Evolutionary conservation across 2,329 filamentous ascomycete genomes (phyloP), one percentile per base, ranked within the genome.

Genomic region (Pochonia chlamydosporia): DNA sequence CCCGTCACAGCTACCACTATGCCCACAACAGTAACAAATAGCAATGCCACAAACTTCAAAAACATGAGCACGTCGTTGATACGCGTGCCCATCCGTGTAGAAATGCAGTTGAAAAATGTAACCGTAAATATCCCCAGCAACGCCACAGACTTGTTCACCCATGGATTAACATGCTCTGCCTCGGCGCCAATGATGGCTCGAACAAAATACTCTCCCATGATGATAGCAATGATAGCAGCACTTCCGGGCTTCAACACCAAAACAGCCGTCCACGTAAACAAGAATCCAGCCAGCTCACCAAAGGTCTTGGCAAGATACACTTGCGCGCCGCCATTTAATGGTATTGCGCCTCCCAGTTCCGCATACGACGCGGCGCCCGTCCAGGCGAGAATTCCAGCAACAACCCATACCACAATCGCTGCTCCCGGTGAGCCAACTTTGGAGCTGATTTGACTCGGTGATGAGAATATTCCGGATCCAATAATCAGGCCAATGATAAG

Each of bases 181-280:
- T 96, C 89, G n/a, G 90, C 83, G 8, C 91, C 91, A 49, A 95
- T 85, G 37, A 87, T 78, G 13, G 90, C 91, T 40, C 90, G 79
- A 45, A 96, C 89, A n/a, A 96, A 73, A 62, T 99, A 99, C 68
- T 99, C 93, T 37, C 93, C 93, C 74, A 97, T 96, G 60, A 99
- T 96, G 56, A 99, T 96, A 54, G 92, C 80, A 54, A 99, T 89
- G 62, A 99, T 99, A 52, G 93, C 93, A 9, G 90, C 85, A 33
- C 88, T 87, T 3, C 93, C 93, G 1, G 93, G 93, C 69, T 96
- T 97, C 52, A 99, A 73, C 11, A 99, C 93, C 50, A 93, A 79
- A 14, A 97, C 89, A 1, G 93, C 91, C 44, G 89, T 90, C 93
- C 93, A 99, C 2, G 91, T 95, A 66, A 96, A 99, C 28, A 97